Evolutionary conservation across 768 basidiomycete genomes (phyloP).

Genomic region (Podaxis sp.): DNA sequence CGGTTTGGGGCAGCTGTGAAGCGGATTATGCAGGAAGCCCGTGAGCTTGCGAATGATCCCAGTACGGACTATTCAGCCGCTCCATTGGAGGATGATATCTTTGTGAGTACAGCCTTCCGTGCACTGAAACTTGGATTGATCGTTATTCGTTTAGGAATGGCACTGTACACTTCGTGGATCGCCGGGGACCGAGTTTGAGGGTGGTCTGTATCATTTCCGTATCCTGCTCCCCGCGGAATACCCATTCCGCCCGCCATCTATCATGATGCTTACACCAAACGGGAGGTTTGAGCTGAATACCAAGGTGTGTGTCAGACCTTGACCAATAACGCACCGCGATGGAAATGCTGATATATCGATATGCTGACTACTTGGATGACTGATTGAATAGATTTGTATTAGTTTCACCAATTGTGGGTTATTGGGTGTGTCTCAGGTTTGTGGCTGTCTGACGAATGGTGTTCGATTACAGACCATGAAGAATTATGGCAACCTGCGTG

Average conservation of each 20-base stretch:
- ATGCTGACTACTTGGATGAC: neutral
- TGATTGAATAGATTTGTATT: constrained; percentile 71
- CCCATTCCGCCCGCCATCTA: constrained; percentile 93
- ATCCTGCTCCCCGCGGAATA: constrained; percentile 91
- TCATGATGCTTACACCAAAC: constrained; percentile 94
- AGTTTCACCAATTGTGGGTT: constrained; percentile 86
- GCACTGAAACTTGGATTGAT: constrained; percentile 15
- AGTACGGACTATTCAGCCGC: constrained; percentile 87
- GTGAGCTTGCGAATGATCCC: constrained; percentile 82
- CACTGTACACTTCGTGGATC: constrained; percentile 96
- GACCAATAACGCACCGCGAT: neutral
- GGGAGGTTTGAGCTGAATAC: constrained; percentile 97
- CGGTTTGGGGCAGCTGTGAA: constrained; percentile 68
- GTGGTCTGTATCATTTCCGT: constrained; percentile 95
- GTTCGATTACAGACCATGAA: constrained; percentile 68
- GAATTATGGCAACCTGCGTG: constrained; percentile 98
- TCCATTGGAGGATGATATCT: constrained; percentile 88
- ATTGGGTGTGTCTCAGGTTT: neutral
- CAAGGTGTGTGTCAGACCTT: constrained; percentile 55
- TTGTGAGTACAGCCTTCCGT: constrained; percentile 50
- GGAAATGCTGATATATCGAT: neutral
- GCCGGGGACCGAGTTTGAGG: constrained; percentile 85
- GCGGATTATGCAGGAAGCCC: constrained; percentile 95
- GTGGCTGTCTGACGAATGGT: constrained; percentile 13
- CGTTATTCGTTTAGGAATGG: constrained; percentile 59